Evolutionary conservation across 2,329 filamentous ascomycete genomes (phyloP).

Genomic region (Thelonectria discophora): DNA sequence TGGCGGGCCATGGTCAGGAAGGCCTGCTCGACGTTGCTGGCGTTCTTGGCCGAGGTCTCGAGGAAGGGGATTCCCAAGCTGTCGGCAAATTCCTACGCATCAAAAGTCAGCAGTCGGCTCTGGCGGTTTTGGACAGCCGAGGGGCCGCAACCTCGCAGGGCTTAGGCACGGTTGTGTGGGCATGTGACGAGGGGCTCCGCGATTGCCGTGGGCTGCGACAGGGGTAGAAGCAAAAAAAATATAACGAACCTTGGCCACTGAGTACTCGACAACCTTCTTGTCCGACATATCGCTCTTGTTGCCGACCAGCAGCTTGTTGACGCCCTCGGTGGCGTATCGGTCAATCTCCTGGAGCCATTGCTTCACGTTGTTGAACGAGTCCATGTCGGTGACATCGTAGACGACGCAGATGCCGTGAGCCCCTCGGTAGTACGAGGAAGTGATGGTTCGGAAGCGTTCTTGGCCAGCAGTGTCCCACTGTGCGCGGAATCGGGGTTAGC

Average conservation of each 20-base stretch:
- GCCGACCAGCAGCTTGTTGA: constrained; percentile 98
- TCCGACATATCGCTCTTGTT: constrained; percentile 99
- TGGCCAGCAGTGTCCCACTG: constrained; percentile 99
- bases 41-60: constrained; percentile 99
- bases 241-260: constrained; percentile 90
- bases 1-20: constrained; percentile 99
- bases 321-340: constrained; percentile 97
- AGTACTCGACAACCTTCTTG: constrained; percentile 99
- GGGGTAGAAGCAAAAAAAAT: not conserved
- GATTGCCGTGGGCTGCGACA: constrained; percentile 10
- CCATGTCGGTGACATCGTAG: constrained; percentile 99
- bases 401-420: constrained; percentile 99
- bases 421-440: constrained; percentile 98
- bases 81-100: constrained; percentile 90
- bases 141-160: constrained; percentile 21
- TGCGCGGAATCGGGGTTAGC: constrained; percentile 28
- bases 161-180: constrained; percentile 28
- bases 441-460: constrained; percentile 99
- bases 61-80: constrained; percentile 99
- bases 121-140: constrained; percentile 10
- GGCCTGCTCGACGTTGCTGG: constrained; percentile 98
- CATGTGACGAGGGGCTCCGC: constrained; percentile 31
- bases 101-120: constrained; percentile 23
- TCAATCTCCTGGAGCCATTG: constrained; percentile 99
- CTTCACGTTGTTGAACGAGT: constrained; percentile 99